Conservation (phyloP, 2,329 filamentous ascomycete species). For the Xylaria digitata region DNA sequence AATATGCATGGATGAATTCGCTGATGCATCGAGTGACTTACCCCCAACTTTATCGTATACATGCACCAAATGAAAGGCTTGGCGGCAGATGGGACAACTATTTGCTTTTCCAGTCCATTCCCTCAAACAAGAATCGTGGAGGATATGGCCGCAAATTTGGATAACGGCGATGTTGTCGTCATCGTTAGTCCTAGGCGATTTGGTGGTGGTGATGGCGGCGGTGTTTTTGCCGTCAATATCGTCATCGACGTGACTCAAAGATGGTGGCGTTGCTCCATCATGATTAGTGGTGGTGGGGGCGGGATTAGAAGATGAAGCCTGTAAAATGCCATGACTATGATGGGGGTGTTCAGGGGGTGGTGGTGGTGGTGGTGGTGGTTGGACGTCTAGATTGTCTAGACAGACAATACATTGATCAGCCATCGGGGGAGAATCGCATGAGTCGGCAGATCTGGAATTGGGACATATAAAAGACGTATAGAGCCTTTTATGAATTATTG, state of each 20-base stretch:
- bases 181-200: conserved; percentile 43
- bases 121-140: conserved; percentile 92
- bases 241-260: conserved; percentile 43
- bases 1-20: conserved; percentile 13
- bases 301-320: conserved; percentile 33
- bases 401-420: conserved; percentile 78
- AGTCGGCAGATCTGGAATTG: conserved; percentile 48
- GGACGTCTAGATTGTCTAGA: conserved; percentile 67
- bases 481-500: conserved; percentile 42
- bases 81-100: conserved; percentile 96
- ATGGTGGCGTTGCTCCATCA: conserved; percentile 40
- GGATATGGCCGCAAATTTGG: conserved; percentile 85
- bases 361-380: conserved; percentile 43
- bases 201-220: conserved; percentile 40
- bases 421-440: conserved; percentile 55
- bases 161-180: conserved; percentile 67
- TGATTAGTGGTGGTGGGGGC: conserved; percentile 31
- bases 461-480: conserved; percentile 53
- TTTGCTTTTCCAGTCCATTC: conserved; percentile 98
- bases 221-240: conserved; percentile 44
- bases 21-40: conserved; percentile 59
- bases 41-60: conserved; percentile 83
- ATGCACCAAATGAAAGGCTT: conserved; percentile 89
- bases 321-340: conserved; percentile 28
- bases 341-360: conserved; percentile 38